Evolutionary conservation across 345 rosid genomes (phyloP).

Genomic region (Conringia planisiliqua): DNA sequence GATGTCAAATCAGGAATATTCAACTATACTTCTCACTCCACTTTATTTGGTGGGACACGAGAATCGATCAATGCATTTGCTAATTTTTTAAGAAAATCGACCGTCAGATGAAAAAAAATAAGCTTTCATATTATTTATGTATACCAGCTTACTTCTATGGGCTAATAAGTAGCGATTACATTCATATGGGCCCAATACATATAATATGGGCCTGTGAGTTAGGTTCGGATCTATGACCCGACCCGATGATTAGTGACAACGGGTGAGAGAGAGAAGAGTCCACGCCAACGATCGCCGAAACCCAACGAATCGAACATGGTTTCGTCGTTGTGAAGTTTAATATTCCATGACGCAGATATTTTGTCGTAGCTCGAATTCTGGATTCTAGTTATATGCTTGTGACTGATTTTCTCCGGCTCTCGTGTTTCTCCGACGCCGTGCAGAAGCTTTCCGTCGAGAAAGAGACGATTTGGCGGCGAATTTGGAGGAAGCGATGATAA

Average conservation of each 20-base stretch:
- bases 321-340: not conserved
- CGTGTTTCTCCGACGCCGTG: not conserved
- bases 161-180: not conserved
- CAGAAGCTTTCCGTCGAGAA: not conserved
- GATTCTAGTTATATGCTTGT: not conserved
- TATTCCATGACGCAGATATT: not conserved
- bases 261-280: not conserved
- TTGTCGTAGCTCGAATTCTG: not conserved
- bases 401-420: not conserved
- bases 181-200: not conserved
- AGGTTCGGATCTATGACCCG: slow-evolving; percentile 12
- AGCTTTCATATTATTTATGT: not conserved
- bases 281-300: slow-evolving; percentile 31
- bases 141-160: not conserved
- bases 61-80: not conserved
- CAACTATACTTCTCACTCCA: slow-evolving; percentile 4
- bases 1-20: slow-evolving; percentile 14
- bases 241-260: slow-evolving; percentile 10
- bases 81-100: not conserved
- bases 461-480: not conserved
- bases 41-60: slow-evolving; percentile 21
- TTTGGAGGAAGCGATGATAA: slow-evolving; percentile 61
- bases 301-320: slow-evolving; percentile 29
- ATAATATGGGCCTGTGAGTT: not conserved
- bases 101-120: not conserved